Conservation (phyloP, 345 rosid species). For the Aquilaria malaccensis region DNA sequence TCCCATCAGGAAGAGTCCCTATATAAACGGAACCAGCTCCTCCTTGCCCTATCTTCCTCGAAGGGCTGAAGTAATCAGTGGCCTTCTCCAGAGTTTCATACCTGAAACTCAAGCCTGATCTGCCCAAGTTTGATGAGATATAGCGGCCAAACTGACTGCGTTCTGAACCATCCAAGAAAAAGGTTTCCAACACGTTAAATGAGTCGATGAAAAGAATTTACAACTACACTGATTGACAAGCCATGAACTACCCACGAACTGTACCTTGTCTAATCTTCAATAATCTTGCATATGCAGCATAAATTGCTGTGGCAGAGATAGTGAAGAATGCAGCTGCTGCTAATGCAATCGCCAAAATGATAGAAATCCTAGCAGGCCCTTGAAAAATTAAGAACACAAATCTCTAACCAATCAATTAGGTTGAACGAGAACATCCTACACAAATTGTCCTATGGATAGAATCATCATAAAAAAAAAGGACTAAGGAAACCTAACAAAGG, state of each 20-base stretch:
- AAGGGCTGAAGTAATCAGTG: constrained; percentile 32
- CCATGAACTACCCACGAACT: neutral
- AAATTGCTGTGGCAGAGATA: constrained; percentile 25
- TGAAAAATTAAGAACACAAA: neutral
- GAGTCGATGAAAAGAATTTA: too few relatives aligned
- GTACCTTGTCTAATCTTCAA: constrained; percentile 34
- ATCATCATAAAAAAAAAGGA: neutral
- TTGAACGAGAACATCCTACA: too few relatives aligned
- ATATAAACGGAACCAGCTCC: constrained; percentile 42
- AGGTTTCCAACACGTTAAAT: neutral
- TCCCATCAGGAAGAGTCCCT: constrained; percentile 35
- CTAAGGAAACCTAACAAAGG: neutral
- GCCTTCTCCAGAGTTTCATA: constrained; percentile 52
- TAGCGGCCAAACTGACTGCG: constrained; percentile 17
- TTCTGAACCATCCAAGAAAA: constrained; percentile 13
- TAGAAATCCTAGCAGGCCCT: constrained; percentile 20
- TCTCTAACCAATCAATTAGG: neutral
- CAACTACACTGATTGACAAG: too few relatives aligned
- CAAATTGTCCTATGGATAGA: too few relatives aligned
- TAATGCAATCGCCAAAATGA: constrained; percentile 22
- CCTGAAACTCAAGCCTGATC: constrained; percentile 26
- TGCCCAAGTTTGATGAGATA: constrained; percentile 17
- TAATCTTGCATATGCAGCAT: constrained; percentile 19
- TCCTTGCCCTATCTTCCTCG: constrained; percentile 47
- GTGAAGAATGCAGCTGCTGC: constrained; percentile 28